Percentiles rank a stretch among this genome's conserved stretches.
Evolutionary conservation across 495 filamentous ascomycete genomes (phyloP).

Genomic region (Penicillium herquei): DNA sequence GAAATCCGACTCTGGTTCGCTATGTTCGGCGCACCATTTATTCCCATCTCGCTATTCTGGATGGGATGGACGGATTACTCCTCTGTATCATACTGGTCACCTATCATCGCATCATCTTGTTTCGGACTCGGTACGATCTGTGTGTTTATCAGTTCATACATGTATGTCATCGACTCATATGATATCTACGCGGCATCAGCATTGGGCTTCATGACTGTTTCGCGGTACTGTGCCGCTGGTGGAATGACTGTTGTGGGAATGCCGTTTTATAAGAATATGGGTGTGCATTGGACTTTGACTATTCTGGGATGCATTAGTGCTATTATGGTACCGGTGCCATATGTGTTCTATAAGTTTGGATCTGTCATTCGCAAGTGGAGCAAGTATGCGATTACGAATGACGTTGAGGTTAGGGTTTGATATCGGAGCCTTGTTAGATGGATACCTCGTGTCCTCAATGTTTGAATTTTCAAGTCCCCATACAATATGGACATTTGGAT

Average conservation of each 20-base stretch:
- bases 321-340: slow-evolving; percentile 52
- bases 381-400: slow-evolving; percentile 38
- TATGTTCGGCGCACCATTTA: slow-evolving; percentile 53
- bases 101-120: slow-evolving; percentile 44
- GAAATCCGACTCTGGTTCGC: slow-evolving; percentile 59
- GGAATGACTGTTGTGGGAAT: slow-evolving; percentile 49
- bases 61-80: slow-evolving; percentile 55
- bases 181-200: slow-evolving; percentile 42
- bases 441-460: slow-evolving; percentile 13
- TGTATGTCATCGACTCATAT: slow-evolving; percentile 59
- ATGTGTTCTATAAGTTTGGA: slow-evolving; percentile 52
- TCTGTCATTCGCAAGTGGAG: slow-evolving; percentile 44
- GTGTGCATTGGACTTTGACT: slow-evolving; percentile 56
- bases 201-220: slow-evolving; percentile 49
- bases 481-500: no score
- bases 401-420: slow-evolving; percentile 7
- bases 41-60: slow-evolving; percentile 63
- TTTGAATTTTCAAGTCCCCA: slow-evolving; percentile 56
- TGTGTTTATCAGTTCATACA: slow-evolving; percentile 52
- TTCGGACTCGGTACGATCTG: slow-evolving; percentile 55
- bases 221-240: slow-evolving; percentile 51
- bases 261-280: slow-evolving; percentile 53
- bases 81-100: slow-evolving; percentile 54
- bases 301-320: slow-evolving; percentile 52
- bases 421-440: slow-evolving; percentile 26